phyloP scores from a whole-genome alignment of 495 filamentous ascomycete species.

The Penicillium atrosanguineum region DNA sequence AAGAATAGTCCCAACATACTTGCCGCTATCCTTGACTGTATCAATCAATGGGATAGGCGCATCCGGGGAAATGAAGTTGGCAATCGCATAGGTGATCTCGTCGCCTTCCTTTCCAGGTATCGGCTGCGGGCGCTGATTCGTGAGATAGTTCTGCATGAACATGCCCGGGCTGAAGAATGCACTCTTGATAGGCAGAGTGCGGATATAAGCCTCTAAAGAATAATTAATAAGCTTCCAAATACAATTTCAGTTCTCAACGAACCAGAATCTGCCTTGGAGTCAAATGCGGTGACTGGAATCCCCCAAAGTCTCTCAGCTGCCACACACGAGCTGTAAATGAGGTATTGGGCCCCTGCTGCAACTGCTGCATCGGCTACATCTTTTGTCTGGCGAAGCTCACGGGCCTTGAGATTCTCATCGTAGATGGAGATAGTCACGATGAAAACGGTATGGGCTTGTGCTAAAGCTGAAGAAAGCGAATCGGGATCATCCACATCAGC shows the following conservation, averaged over 20 bases:
- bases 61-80: constrained; percentile 27
- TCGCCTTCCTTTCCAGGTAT: constrained; percentile 3
- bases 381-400: constrained; percentile 41
- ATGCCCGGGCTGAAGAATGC: constrained; percentile 43
- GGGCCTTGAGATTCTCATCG: constrained; percentile 25
- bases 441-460: constrained; percentile 48
- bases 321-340: constrained; percentile 51
- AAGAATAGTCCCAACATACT: constrained; percentile 52
- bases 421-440: constrained; percentile 42
- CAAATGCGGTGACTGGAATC: constrained; percentile 35
- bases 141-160: constrained; percentile 51
- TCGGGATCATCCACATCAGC: constrained; percentile 40
- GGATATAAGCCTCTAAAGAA: constrained; percentile 42
- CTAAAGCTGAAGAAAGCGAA: constrained; percentile 43
- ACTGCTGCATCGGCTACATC: constrained; percentile 47
- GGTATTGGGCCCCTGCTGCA: constrained; percentile 38
- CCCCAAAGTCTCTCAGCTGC: constrained; percentile 19
- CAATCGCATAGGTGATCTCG: constrained; percentile 19
- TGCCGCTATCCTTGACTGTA: constrained; percentile 45
- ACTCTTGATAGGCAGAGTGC: constrained; percentile 36
- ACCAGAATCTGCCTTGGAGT: constrained; percentile 33
- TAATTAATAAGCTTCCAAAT: no score
- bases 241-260: no score
- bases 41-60: constrained; percentile 44
- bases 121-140: constrained; percentile 12